Evolutionary conservation across 1,284 basidiomycete genomes (phyloP), one percentile per base, ranked within the genome.

Genomic region (Rhodotorula sp.): DNA sequence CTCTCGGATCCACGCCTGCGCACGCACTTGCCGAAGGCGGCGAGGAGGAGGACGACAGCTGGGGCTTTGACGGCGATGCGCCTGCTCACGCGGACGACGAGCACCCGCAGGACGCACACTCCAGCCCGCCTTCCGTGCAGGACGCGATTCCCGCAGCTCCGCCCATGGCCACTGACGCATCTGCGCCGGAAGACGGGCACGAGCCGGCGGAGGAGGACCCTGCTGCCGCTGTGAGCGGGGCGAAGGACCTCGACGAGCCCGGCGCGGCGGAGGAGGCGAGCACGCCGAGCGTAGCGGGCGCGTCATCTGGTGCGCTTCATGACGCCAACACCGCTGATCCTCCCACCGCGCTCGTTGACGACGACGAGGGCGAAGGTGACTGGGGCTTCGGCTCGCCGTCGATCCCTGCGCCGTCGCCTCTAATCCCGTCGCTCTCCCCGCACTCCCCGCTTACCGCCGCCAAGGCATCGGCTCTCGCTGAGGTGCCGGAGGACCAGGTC

Each of bases 61-160:
- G 60, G 66, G 64, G 59, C 9, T 61, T 66, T 22, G 62, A 54
- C 22, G 67, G 60, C 9, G 62, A 69, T 21, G 57, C 39, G 48
- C 59, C 50, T 4, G 36, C 32, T 17, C 32, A 34, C 13, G 9
- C 29, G 7, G 58, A 25, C 19, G 22, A n/a, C 17, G 44, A 17
- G 17, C 9, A 34, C 10, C 4, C 29, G 34, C 25, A 41, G 37
- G 37, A 37, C 25, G 56, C n/a, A n/a, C n/a, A n/a, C n/a, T n/a
- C n/a, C n/a, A n/a, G n/a, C 39, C 39, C 39, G 39, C 39, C 39
- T 41, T 17, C n/a, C n/a, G n/a, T n/a, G n/a, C n/a, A 7, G 3
- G 37, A 37, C 8, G 56, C 36, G 21, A n/a, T n/a, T n/a, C n/a
- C n/a, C n/a, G n/a, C n/a, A n/a, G 44, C 44, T 19, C 15, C 44